Percentiles rank a stretch among this genome's conserved stretches.
Evolutionary conservation across 768 basidiomycete genomes (phyloP).

Genomic region (Arthromyces matolae): DNA sequence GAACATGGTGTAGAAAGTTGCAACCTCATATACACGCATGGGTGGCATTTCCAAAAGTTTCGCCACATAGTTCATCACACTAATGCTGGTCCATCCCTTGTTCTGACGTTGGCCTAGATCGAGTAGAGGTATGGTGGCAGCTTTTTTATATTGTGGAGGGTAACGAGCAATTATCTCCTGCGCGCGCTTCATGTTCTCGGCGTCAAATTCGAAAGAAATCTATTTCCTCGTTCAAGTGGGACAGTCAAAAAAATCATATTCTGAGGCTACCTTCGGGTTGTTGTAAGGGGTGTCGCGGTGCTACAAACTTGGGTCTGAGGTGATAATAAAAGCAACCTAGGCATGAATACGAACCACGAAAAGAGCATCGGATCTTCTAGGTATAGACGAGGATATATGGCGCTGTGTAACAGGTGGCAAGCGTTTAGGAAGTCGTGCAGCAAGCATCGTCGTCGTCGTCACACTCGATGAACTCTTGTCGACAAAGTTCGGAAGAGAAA

Average conservation of each 20-base stretch:
- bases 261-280: slow-evolving; percentile 70
- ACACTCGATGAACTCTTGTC: slow-evolving; percentile 6
- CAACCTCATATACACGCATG: slow-evolving; percentile 99
- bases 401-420: slow-evolving; percentile 27
- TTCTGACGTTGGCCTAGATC: slow-evolving; percentile 97
- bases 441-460: slow-evolving; percentile 24
- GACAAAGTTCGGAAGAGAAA: slow-evolving; percentile 19
- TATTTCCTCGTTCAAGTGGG: slow-evolving; percentile 25
- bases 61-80: slow-evolving; percentile 98
- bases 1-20: slow-evolving; percentile 99
- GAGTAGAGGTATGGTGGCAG: slow-evolving; percentile 93
- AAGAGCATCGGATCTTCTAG: slow-evolving; percentile 73
- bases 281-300: slow-evolving; percentile 95
- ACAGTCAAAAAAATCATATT: slow-evolving; percentile 3
- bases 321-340: not conserved
- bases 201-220: slow-evolving; percentile 87
- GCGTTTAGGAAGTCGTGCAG: slow-evolving; percentile 28
- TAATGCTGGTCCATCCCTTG: slow-evolving; percentile 97
- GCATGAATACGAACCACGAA: slow-evolving; percentile 64
- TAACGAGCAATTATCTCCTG: slow-evolving; percentile 90
- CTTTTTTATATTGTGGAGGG: slow-evolving; percentile 98
- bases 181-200: slow-evolving; percentile 81
- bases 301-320: slow-evolving; percentile 38
- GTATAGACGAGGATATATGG: slow-evolving; percentile 38
- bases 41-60: slow-evolving; percentile 90